A percentile compares a stretch with the other conserved stretches of the same genome.
Conservation (phyloP, 1,284 basidiomycete species). For the Stygiomarasmius scandens region DNA sequence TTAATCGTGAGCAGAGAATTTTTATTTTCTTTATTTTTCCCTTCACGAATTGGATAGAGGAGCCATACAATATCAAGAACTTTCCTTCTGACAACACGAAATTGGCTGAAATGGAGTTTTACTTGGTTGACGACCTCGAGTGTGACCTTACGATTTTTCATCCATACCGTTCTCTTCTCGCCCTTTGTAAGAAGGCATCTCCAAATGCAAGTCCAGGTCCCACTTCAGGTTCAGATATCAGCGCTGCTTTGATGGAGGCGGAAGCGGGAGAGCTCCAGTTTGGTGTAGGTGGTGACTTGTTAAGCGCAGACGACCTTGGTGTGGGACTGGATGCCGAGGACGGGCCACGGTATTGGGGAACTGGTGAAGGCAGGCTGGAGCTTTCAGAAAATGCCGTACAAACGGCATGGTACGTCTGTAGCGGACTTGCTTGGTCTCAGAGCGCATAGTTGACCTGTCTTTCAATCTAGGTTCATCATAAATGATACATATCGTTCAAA, state of each 20-base stretch:
- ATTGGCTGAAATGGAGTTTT: constrained; percentile 98
- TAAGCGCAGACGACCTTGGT: constrained; percentile 32
- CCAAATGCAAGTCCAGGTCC: constrained; percentile 21
- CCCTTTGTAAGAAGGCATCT: constrained; percentile 63
- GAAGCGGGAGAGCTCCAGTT: constrained; percentile 57
- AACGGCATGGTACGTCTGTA: constrained; percentile 64
- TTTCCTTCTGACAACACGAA: constrained; percentile 89
- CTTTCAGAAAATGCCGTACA: constrained; percentile 71
- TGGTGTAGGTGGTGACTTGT: constrained; percentile 29
- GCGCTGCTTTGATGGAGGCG: constrained; percentile 31
- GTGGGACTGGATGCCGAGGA: constrained; percentile 58
- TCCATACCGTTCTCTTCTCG: constrained; percentile 86
- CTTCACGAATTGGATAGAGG: constrained; percentile 28
- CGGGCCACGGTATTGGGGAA: constrained; percentile 73
- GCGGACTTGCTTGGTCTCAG: too few species aligned
- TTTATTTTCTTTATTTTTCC: background rate
- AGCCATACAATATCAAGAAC: constrained; percentile 69
- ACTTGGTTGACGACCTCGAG: constrained; percentile 94
- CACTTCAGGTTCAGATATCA: constrained; percentile 24
- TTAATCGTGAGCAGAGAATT: constrained; percentile 61
- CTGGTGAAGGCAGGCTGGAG: constrained; percentile 69
- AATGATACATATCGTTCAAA: constrained; percentile 96
- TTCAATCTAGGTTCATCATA: constrained; percentile 79
- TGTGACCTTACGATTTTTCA: constrained; percentile 95
- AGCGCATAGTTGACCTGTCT: too few species aligned